Evolutionary conservation across 1,284 basidiomycete species (phyloP).

Genomic region (Ceratobasidium sp.): DNA sequence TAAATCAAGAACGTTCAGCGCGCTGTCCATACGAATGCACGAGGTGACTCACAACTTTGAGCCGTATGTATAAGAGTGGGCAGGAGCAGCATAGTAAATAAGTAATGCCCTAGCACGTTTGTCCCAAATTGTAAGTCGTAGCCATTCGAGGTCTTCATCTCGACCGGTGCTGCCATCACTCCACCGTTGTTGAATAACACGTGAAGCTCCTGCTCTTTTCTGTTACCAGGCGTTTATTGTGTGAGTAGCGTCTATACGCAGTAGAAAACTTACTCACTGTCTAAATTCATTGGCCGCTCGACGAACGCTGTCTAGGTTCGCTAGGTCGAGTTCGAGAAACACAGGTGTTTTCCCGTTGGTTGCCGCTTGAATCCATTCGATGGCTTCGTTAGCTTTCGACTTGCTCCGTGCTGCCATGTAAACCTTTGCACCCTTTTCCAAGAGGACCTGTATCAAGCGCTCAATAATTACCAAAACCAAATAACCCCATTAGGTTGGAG

Average conservation of each 20-base stretch:
- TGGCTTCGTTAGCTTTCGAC: slow-evolving; percentile 54
- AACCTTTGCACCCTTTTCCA: slow-evolving; percentile 56
- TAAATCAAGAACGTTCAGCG: slow-evolving; percentile 42
- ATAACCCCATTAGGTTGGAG: background rate
- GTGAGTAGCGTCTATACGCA: background rate
- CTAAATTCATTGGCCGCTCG: slow-evolving; percentile 63
- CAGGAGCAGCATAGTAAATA: slow-evolving; percentile 41
- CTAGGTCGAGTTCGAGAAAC: slow-evolving; percentile 69
- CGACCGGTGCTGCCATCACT: slow-evolving; percentile 62
- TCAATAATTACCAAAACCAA: too few species aligned
- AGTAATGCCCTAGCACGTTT: slow-evolving; percentile 44
- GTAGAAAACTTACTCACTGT: slow-evolving; percentile 54
- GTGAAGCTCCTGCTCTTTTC: slow-evolving; percentile 62
- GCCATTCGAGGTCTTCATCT: slow-evolving; percentile 57
- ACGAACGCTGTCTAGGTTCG: slow-evolving; percentile 65
- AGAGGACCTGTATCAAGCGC: slow-evolving; percentile 48
- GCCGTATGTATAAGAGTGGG: slow-evolving; percentile 38
- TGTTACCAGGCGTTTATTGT: slow-evolving; percentile 43
- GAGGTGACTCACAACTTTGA: slow-evolving; percentile 4
- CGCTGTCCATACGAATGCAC: background rate
- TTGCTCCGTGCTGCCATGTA: slow-evolving; percentile 57
- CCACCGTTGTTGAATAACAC: slow-evolving; percentile 68
- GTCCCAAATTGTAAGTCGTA: slow-evolving; percentile 46
- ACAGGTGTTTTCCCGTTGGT: slow-evolving; percentile 59
- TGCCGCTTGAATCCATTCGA: slow-evolving; percentile 50